phyloP scores from a whole-genome alignment of 768 basidiomycete genomes.

The Daedaleopsis sinensis region DNA sequence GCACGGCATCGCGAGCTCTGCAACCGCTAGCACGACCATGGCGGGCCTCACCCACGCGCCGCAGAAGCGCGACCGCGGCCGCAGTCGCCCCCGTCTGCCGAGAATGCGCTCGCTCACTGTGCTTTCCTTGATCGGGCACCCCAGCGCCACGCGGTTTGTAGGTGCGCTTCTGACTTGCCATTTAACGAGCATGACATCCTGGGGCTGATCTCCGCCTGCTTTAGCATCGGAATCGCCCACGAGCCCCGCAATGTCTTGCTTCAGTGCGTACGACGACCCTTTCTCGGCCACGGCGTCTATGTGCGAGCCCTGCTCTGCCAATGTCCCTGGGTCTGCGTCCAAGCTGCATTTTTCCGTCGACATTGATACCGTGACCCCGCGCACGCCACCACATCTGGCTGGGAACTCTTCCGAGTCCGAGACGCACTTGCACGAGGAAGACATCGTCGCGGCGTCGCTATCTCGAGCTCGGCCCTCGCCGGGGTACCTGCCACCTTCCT shows the following conservation, averaged over 20 bases:
- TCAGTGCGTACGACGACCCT: not conserved
- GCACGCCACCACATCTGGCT: not conserved
- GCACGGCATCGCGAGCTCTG: no score
- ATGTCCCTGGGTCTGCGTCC: not conserved
- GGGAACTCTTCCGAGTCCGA: not conserved
- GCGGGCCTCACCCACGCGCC: no score
- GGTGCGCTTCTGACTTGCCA: no score
- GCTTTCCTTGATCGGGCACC: no score
- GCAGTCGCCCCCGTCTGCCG: no score
- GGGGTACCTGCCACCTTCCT: no score
- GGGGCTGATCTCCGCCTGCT: not conserved
- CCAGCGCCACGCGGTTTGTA: no score
- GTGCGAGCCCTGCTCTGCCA: not conserved
- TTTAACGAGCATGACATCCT: not conserved
- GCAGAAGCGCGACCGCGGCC: no score
- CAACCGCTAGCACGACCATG: no score
- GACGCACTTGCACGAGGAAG: not conserved
- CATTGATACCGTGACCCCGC: no score
- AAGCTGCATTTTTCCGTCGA: not conserved
- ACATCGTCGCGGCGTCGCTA: not conserved
- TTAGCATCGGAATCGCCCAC: not conserved
- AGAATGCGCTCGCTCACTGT: no score
- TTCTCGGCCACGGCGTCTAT: not conserved
- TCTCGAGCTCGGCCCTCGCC: not conserved
- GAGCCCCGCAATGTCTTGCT: not conserved